Percentiles rank a stretch among this genome's conserved stretches.
Evolutionary conservation across 371 early-diverging fungal genomes (phyloP).

Genomic region (Lichtheimia ornata): DNA sequence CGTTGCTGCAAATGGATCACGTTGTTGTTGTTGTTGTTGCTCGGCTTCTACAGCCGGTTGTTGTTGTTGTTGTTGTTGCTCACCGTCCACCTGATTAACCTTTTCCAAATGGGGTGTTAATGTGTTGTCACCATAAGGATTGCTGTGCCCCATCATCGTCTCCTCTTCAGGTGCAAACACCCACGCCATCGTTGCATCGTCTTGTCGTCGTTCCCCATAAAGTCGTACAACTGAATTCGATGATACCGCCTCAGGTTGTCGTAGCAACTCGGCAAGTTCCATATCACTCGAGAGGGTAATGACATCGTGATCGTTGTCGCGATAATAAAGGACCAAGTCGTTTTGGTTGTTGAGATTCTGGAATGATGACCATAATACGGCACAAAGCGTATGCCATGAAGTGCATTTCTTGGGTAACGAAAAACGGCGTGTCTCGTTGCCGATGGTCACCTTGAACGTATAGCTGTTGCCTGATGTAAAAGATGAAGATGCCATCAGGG

Average conservation of each 20-base stretch:
- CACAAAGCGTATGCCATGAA: constrained; percentile 11
- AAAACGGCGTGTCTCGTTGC: constrained; percentile 12
- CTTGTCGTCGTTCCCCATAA: constrained; percentile 9
- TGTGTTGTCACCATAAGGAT: constrained; percentile 4
- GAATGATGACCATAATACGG: constrained; percentile 7
- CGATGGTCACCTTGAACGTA: constrained; percentile 17
- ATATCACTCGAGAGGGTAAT: constrained; percentile 16
- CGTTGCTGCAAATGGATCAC: not conserved
- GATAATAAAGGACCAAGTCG: constrained; percentile 15
- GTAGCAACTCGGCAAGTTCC: constrained; percentile 15
- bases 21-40: not conserved
- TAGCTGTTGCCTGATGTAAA: not conserved
- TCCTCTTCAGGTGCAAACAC: constrained; percentile 12
- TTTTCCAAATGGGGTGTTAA: not conserved
- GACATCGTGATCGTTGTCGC: constrained; percentile 19
- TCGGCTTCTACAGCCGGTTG: not conserved
- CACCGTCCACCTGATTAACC: not conserved
- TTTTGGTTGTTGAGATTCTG: constrained; percentile 1
- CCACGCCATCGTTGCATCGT: constrained; percentile 8
- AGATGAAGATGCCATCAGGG: not conserved
- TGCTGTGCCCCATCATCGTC: not conserved
- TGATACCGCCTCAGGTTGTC: constrained; percentile 9
- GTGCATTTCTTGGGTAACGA: constrained; percentile 6
- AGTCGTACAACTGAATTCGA: constrained; percentile 6
- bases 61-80: not conserved